Percentiles rank a stretch among this genome's conserved stretches.
Evolutionary conservation across 306 rosid genomes (phyloP).

Genomic region (Vachellia pachyceras): DNA sequence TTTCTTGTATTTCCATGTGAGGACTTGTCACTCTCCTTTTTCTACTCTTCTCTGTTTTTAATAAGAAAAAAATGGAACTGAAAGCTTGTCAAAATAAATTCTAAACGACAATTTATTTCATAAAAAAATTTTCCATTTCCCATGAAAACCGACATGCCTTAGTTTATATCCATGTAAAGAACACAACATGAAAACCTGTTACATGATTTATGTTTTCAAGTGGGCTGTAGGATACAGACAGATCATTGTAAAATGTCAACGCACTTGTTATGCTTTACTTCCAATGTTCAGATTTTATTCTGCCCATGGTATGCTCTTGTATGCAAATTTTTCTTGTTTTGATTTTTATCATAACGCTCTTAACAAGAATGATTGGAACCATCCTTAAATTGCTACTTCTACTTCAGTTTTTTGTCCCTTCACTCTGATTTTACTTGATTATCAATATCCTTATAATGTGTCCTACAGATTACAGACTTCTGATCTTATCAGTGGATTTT

Average conservation of each 20-base stretch:
- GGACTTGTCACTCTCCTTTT: background rate
- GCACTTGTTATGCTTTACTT: background rate
- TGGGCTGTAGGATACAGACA: background rate
- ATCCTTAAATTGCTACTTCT: background rate
- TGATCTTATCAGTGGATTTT: background rate
- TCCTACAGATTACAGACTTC: conserved; percentile 23
- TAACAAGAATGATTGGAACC: background rate
- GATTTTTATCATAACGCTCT: background rate
- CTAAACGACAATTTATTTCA: background rate
- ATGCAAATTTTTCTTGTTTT: background rate
- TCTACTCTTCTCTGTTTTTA: background rate
- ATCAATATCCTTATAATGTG: conserved; percentile 14
- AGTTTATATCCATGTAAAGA: background rate
- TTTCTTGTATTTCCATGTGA: background rate
- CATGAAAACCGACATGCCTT: background rate
- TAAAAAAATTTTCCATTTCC: background rate
- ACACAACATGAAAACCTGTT: background rate
- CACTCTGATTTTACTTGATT: conserved; percentile 3
- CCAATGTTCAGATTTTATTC: background rate
- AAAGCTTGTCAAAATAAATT: background rate
- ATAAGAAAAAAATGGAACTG: background rate
- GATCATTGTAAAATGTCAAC: background rate
- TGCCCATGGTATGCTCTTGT: background rate
- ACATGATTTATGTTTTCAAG: background rate
- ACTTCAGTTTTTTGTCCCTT: conserved; percentile 12